Evolutionary conservation across 257 asterid genomes (phyloP), one percentile per base, ranked within the genome.

Genomic region (Salvia miltiorrhiza): DNA sequence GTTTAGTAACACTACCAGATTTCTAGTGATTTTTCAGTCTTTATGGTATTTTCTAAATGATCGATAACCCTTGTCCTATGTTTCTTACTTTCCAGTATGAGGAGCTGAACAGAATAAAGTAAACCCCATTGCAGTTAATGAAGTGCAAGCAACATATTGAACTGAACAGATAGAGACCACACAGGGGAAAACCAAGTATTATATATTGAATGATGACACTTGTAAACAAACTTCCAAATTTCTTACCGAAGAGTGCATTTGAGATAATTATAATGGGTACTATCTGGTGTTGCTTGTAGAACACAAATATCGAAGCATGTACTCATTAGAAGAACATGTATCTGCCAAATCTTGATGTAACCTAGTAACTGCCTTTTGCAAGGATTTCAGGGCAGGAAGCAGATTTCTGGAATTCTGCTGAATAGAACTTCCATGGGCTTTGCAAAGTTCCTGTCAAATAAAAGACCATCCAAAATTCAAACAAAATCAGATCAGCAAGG

Each of bases 311-410:
- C 86, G 88, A 64, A 94, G 97, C 88, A 76, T 77, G 76, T 91
- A 90, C 85, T 86, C 96, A 55, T 94, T 91, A 63, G 96, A 89
- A 11, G 96, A 89, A 73, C 96, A 91, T 3, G 91, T 86, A 49
- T 94, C 97, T 1, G 97, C 96, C 86, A 94, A 79, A 82, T 94
- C 99, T 76, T 89, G 95, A 81, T 91, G 97, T 68, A 84, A 74
- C 73, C 89, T 87, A 26, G 92, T 88, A 69, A 89, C 75, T 45
- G 96, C 77, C 82, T 94, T 94, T 74, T 87, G 97, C 85, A 94
- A 79, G 4, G 96, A 89, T 82, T 86, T 91, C 65, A 91, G 81
- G 67, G 97, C 88, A 65, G 99, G 97, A 69, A 82, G 92, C 80
- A 94, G 73, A 49, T 75, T 94, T 79, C 95, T 81, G 23, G 84